Evolutionary conservation across 2,329 filamentous ascomycete species (phyloP).

Genomic region (Apiospora malaysiana): DNA sequence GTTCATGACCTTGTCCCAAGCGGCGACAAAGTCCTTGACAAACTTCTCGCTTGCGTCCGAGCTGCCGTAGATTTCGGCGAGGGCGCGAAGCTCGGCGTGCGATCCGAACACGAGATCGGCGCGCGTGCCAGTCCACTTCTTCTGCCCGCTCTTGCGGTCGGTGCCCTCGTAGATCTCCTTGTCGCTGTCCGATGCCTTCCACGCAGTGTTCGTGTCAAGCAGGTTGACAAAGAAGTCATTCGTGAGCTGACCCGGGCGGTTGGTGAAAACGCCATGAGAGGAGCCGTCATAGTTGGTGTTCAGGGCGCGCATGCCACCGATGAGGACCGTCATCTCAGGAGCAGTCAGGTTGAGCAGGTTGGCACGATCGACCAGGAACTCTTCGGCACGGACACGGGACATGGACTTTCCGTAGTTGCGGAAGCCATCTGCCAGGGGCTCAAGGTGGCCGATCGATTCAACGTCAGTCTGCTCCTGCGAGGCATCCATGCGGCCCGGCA

Average conservation of each 20-base stretch:
- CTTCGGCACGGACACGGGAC: slow-evolving; percentile 66
- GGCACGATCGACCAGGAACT: slow-evolving; percentile 74
- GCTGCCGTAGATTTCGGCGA: slow-evolving; percentile 72
- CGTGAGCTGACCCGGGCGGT: slow-evolving; percentile 69
- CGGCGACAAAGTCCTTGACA: slow-evolving; percentile 73
- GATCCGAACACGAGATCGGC: slow-evolving; percentile 74
- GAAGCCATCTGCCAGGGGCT: slow-evolving; percentile 76
- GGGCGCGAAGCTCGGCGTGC: slow-evolving; percentile 73
- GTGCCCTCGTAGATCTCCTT: slow-evolving; percentile 66
- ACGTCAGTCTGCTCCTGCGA: slow-evolving; percentile 74
- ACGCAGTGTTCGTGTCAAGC: slow-evolving; percentile 68
- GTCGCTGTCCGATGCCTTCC: slow-evolving; percentile 60
- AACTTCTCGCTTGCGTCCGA: slow-evolving; percentile 67
- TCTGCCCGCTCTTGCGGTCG: slow-evolving; percentile 68
- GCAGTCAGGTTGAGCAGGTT: slow-evolving; percentile 72
- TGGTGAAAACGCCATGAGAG: slow-evolving; percentile 70
- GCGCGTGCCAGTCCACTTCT: slow-evolving; percentile 74
- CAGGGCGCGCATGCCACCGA: slow-evolving; percentile 74
- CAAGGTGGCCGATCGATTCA: slow-evolving; percentile 66
- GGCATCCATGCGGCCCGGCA: slow-evolving; percentile 74
- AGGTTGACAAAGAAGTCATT: slow-evolving; percentile 86
- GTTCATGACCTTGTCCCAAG: slow-evolving; percentile 79
- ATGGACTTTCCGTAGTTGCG: slow-evolving; percentile 75
- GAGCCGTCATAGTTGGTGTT: slow-evolving; percentile 76
- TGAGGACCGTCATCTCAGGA: slow-evolving; percentile 72